Evolutionary conservation across 2,329 filamentous ascomycete genomes (phyloP).

Genomic region (Sporothrix inflata): DNA sequence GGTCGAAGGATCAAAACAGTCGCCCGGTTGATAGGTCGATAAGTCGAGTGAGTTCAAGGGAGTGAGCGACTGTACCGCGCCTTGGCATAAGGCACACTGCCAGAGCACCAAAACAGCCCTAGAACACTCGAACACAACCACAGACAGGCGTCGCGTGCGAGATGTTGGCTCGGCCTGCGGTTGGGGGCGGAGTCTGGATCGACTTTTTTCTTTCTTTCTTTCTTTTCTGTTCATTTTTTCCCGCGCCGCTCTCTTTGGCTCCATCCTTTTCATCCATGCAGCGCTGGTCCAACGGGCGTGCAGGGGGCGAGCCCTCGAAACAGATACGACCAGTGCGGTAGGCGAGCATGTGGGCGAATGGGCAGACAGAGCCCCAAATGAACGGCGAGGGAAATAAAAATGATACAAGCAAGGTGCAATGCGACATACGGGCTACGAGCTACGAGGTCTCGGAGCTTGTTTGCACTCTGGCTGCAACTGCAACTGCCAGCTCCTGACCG

Average conservation of each 20-base stretch:
- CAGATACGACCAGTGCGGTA: constrained; percentile 4
- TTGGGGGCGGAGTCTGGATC: background rate
- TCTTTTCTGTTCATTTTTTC: background rate
- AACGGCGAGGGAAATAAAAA: background rate
- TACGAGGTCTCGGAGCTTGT: too few species aligned
- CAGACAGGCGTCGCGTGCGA: background rate
- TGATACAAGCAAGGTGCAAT: background rate
- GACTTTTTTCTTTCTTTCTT: background rate
- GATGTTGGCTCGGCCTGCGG: background rate
- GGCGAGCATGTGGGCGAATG: background rate
- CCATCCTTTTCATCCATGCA: background rate
- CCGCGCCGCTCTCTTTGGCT: background rate
- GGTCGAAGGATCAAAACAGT: background rate
- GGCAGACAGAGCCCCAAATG: too few species aligned
- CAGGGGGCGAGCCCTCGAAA: background rate
- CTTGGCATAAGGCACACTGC: background rate
- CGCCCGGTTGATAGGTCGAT: background rate
- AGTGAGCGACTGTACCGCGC: background rate
- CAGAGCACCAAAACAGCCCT: background rate
- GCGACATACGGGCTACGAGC: background rate
- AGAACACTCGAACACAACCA: background rate
- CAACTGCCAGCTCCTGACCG: background rate
- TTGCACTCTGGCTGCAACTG: too few species aligned
- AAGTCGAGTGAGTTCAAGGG: background rate
- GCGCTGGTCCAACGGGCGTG: background rate